Base-by-base conservation (phyloP, 169 alveolate genomes). In the Toxoplasma gondii region DNA sequence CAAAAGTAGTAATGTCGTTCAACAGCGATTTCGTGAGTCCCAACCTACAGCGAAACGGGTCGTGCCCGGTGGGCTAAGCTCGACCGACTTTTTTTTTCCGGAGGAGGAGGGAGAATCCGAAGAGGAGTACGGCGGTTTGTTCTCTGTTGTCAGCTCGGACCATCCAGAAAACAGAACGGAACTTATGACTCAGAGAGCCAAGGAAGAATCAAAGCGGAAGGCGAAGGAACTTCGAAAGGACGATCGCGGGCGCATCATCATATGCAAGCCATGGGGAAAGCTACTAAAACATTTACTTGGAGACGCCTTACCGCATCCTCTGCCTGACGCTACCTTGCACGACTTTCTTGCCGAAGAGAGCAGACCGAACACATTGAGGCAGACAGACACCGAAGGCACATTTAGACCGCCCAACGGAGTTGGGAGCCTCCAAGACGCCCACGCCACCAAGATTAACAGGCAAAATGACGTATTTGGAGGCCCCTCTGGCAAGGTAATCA, bases 61-160 rank as follows among this genome's bases (percentile, higher is more conserved):
- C 7, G 74, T 1, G 5, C 74, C 31, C 24, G 74, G n/a, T 16
- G 34, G n/a, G 22, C n/a, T 4, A 16, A 22, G 31, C 74, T 16
- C 74, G 24, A 19, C 27, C 67, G 74, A 27, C 34, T 64, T 27
- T 31, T 4, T 27, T 27, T 27, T 64, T 1, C n/a, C 74, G 22
- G 24, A 27, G 74, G 74, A 22, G 22, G 74, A 64, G 34, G 74
- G 34, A 64, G 74, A 4, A 1, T 43, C 34, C 90, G 64, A 27
- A 38, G 90, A 82, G 69, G 94, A 91, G 70, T 91, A 41, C 88
- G 45, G 88, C 39, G 94, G 94, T 27, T 38, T 80, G 88, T 80
- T 91, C 88, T 53, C 90, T 9, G 74, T 91, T 5, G 39, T 31
- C 34, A 91, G 94, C 54, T 45, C 94, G 24, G 74, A 49, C 29